Conservation (phyloP, 495 filamentous ascomycete species). For the Penicillium goetzii region DNA sequence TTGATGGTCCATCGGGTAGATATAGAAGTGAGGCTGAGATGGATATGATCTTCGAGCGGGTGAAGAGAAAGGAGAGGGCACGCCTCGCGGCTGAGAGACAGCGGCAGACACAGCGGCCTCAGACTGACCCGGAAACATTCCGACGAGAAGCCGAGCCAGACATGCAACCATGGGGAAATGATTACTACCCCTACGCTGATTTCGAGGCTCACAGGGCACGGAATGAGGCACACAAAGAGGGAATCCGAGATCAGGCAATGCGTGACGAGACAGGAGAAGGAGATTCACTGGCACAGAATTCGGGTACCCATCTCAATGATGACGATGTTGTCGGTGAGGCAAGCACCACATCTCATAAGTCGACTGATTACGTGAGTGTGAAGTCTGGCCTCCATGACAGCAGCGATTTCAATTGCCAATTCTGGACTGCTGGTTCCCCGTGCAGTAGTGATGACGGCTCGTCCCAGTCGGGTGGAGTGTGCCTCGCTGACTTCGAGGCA, state of each 20-base stretch:
- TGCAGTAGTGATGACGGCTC: too few relatives aligned
- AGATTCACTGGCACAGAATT: background rate
- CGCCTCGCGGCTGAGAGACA: background rate
- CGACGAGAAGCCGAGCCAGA: background rate
- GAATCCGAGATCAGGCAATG: slow-evolving; percentile 20
- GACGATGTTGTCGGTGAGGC: background rate
- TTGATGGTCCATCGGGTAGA: background rate
- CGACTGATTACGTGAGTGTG: background rate
- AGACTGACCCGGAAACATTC: background rate
- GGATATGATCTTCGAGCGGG: background rate
- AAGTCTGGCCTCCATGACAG: background rate
- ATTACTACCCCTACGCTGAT: background rate
- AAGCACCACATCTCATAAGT: background rate
- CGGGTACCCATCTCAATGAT: background rate
- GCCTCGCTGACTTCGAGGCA: background rate
- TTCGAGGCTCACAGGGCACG: slow-evolving; percentile 18
- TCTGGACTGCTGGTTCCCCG: background rate
- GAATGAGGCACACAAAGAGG: slow-evolving; percentile 9
- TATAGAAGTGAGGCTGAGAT: background rate
- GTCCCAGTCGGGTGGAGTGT: background rate
- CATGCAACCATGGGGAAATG: background rate
- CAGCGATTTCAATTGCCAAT: background rate
- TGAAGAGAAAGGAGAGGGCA: background rate
- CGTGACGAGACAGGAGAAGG: slow-evolving; percentile 12
- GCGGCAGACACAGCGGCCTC: background rate